Evolutionary conservation across 495 filamentous ascomycete genomes (phyloP), one percentile per base, ranked within the genome.

Genomic region (Trichoderma gamsii): DNA sequence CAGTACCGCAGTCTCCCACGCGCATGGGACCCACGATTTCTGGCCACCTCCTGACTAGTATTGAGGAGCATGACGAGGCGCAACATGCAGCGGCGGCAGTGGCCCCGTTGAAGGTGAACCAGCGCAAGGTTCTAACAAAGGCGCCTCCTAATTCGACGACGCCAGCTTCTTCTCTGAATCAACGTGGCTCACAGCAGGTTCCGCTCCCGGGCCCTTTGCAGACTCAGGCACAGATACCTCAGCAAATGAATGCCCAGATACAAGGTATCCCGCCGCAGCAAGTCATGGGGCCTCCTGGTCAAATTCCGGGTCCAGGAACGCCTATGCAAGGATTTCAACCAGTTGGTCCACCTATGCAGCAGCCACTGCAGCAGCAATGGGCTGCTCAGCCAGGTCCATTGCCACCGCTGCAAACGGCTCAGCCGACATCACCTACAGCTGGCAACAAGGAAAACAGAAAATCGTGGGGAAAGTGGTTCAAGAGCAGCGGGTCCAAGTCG

Each of bases 381-480:
- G 32, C 16, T 32, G 5, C 27, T 35, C 27, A 32, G 61, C 2
- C 4, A 29, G 29, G 29, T 29, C 29, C 29, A 29, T 27, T 35
- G 1, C 63, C 63, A 11, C 63, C 35, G 12, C n/a, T 44, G 18
- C 63, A 25, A 41, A 65, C 63, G 35, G 9, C 23, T 15, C 56
- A 29, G 4, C 56, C 35, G 12, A 32, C 35, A 15, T 65, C 63
- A 4, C 63, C 63, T 43, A 41, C 63, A 18, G 13, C 63, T 18
- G n/a, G 56, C 4, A 25, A 25, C 35, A 65, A 65, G 35, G 63
- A 65, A n/a, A 65, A 65, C n/a, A 44, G 41, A 35, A 65, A 65
- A 23, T 41, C 35, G 4, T 65, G 63, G 63, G 41, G 35, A 18
- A 65, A 65, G 35, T 65, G 63, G 63, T 65, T 65, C 63, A 65